phyloP scores from a whole-genome alignment of 345 rosid genomes.

The Eutrema japonicum region DNA sequence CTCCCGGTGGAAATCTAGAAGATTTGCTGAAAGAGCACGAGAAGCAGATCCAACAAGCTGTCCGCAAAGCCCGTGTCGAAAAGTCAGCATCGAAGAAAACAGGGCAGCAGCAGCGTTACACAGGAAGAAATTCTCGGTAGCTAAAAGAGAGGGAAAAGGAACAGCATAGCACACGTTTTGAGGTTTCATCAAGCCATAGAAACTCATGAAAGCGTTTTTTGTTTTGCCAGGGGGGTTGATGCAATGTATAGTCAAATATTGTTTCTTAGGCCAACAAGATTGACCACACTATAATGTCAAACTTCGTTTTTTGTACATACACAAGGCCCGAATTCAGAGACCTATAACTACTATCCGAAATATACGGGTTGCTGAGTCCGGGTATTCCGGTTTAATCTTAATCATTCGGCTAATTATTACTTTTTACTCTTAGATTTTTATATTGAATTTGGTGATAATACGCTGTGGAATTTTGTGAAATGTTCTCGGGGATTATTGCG shows the following conservation, averaged over 20 bases:
- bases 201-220: conserved; percentile 18
- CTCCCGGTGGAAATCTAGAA: conserved; percentile 91
- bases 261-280: conserved; percentile 34
- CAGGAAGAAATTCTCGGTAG: conserved; percentile 39
- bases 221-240: conserved; percentile 29
- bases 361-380: background rate
- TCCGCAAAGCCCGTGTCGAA: conserved; percentile 74
- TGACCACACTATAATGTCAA: conserved; percentile 32
- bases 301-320: conserved; percentile 33
- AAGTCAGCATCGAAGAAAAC: conserved; percentile 45
- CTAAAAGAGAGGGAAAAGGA: background rate
- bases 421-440: background rate
- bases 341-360: background rate
- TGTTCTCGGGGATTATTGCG: background rate
- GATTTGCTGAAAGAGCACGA: conserved; percentile 89
- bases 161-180: conserved; percentile 17
- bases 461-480: background rate
- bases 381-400: background rate
- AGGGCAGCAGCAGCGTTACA: conserved; percentile 38
- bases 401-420: background rate
- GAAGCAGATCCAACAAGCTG: conserved; percentile 89
- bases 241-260: conserved; percentile 27
- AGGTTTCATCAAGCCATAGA: conserved; percentile 27
- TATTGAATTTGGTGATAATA: background rate
- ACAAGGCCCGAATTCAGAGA: background rate